Base-by-base conservation (phyloP, 2,329 filamentous ascomycete species). In the Alternaria atra region DNA sequence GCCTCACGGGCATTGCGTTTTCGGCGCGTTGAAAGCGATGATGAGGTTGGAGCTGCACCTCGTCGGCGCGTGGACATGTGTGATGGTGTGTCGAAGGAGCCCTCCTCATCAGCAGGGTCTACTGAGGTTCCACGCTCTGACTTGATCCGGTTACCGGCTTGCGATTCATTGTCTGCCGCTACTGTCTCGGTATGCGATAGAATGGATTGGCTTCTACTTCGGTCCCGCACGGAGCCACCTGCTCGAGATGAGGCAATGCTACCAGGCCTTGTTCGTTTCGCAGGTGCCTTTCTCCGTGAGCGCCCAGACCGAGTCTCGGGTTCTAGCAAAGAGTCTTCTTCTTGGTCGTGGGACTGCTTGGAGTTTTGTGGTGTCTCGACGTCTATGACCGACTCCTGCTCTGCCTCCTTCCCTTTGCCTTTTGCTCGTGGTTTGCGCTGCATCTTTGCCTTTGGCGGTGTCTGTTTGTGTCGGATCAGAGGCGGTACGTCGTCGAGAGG, bases 181-280 rank as follows among this genome's bases (percentile, higher is more conserved):
- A 80, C 58, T 0, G 78, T 80, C 25, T 82, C 82, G 5, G 79
- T 77, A 44, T 82, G 80, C 2, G 82, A 84, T 13, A 80, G 71
- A 44, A 84, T 76, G 12, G 83, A 85, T 35, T 82, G 82, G 65
- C 83, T 84, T 51, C 83, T 75, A 48, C 82, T 84, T 12, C 81
- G 77, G 47, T 77, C 79, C 60, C 80, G 79, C 27, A 76, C 66
- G 15, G 82, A 82, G 5, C 80, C 80, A 40, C 79, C 81, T 27
- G 82, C 77, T 52, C 79, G 79, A 13, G 83, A 84, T 13, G 83
- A 84, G 25, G 81, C 77, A 43, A 80, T 78, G 60, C 83, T 84
- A 39, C 76, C 78, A 27, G 73, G 74, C 60, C 78, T 68, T 34
- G 62, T 65, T 56, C 74, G 65, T 59, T 69, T 74, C 13, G 67